These are phyloP conservation scores for Scenedesmus sp. DNA, from an alignment of 163 green algal species.

Conservation along the genomic window DNA sequence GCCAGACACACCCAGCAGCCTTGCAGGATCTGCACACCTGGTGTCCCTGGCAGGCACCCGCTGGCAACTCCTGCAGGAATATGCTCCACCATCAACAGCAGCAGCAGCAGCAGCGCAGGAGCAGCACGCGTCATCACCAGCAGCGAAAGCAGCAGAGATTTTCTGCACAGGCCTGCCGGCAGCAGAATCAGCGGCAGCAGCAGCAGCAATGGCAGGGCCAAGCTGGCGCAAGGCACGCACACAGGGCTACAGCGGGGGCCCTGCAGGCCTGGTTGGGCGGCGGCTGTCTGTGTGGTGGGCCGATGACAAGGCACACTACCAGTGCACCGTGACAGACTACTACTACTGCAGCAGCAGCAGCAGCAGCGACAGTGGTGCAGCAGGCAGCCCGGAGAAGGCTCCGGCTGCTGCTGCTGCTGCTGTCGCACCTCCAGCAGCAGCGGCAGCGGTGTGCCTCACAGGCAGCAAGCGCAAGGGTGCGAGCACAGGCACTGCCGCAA, in stretches of 20 bases:
- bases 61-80: conserved; percentile 25
- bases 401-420: background rate
- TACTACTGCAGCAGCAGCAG: conserved; percentile 23
- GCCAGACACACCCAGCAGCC: background rate
- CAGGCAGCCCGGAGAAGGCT: background rate
- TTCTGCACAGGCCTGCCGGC: background rate
- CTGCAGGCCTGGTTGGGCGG: background rate
- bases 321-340: conserved; percentile 28
- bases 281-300: conserved; percentile 21
- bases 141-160: background rate
- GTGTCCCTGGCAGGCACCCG: background rate
- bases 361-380: background rate
- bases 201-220: background rate
- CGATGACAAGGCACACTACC: background rate
- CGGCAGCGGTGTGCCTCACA: background rate
- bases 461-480: conserved; percentile 10
- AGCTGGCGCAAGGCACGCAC: conserved; percentile 4
- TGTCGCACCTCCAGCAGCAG: background rate
- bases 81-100: background rate
- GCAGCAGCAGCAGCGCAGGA: background rate
- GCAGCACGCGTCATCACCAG: background rate
- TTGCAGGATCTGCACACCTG: conserved; percentile 25
- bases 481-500: background rate
- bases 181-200: background rate
- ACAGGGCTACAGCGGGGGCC: background rate